Conservation (phyloP, 2,329 filamentous ascomycete genomes). For the Fusarium musae region DNA sequence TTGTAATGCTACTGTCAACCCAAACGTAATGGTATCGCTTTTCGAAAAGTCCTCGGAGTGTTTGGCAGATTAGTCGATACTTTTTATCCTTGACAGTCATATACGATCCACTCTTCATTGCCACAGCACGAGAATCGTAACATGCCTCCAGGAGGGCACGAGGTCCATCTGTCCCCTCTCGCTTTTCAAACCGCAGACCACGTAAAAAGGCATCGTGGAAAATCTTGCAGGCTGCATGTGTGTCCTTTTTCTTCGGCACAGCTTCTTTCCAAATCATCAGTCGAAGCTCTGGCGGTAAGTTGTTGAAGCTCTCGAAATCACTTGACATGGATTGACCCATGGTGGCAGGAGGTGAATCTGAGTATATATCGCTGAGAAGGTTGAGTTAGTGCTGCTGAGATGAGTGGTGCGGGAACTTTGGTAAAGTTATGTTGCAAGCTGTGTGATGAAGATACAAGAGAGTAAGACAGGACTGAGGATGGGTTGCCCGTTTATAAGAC, state of each 20-base stretch:
- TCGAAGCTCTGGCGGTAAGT: not conserved
- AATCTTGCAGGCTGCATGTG: not conserved
- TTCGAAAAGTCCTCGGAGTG: not conserved
- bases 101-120: not conserved
- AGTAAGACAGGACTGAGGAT: not conserved
- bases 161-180: not conserved
- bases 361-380: not conserved
- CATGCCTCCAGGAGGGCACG: not conserved
- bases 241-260: not conserved
- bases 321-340: not conserved
- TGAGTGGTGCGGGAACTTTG: not conserved
- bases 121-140: not conserved
- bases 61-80: no score
- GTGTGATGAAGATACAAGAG: not conserved
- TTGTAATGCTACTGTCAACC: not conserved
- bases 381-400: no score
- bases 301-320: not conserved
- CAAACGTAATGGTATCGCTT: not conserved
- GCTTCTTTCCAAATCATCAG: constrained; percentile 12
- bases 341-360: no score
- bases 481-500: not conserved
- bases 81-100: not conserved
- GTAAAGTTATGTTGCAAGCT: not conserved
- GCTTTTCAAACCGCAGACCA: not conserved
- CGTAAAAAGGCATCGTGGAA: not conserved